Conservation (phyloP, 108 stramenopile genomes). For the Aurantiochytrium sp. region DNA sequence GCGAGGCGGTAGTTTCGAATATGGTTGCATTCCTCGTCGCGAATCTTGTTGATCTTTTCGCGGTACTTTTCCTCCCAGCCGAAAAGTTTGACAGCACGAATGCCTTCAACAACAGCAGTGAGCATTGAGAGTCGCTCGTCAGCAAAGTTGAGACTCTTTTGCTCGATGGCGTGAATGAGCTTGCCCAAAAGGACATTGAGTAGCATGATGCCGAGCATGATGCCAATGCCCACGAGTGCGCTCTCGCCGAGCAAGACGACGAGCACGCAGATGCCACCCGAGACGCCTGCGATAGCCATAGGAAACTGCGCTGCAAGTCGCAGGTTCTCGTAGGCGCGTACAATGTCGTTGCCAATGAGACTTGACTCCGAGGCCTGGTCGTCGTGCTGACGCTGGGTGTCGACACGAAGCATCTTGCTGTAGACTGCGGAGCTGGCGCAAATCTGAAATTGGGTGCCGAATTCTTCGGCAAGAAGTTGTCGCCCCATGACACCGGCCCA, state of each 20-base stretch:
- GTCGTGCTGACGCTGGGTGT: background rate
- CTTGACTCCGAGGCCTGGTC: background rate
- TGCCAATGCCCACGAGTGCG: background rate
- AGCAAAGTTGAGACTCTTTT: background rate
- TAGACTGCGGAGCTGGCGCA: slow-evolving; percentile 15
- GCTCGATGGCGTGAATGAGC: background rate
- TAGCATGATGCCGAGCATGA: background rate
- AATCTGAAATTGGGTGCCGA: background rate
- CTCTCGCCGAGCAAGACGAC: background rate
- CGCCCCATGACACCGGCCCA: slow-evolving; percentile 4
- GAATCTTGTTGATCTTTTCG: background rate
- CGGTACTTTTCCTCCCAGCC: background rate
- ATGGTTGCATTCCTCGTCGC: slow-evolving; percentile 3
- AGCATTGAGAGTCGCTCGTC: background rate
- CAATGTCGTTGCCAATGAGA: background rate
- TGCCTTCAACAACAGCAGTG: slow-evolving; percentile 1
- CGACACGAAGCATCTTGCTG: background rate
- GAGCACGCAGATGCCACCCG: background rate
- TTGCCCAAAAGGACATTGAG: background rate
- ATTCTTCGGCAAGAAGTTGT: background rate
- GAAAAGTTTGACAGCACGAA: slow-evolving; percentile 15
- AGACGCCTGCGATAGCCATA: background rate
- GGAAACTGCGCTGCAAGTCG: background rate
- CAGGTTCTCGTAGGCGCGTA: background rate
- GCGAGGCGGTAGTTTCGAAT: background rate